Conservation (phyloP, 2,329 filamentous ascomycete genomes). For the Rhynchosporium graminicola region DNA sequence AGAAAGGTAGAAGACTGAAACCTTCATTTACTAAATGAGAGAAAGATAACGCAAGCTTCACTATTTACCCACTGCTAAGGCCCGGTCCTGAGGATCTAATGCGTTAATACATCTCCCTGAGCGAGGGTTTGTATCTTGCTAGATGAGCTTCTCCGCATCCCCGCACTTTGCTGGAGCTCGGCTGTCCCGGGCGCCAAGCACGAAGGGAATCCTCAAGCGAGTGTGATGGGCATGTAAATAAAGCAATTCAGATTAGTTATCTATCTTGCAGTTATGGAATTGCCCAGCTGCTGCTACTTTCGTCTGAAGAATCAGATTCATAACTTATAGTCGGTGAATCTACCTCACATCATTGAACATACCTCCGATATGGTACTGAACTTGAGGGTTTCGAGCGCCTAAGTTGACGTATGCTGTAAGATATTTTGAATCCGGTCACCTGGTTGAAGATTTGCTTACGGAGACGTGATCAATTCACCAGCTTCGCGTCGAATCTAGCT, state of each 20-base stretch:
- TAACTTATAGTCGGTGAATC: too few relatives aligned
- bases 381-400: too few relatives aligned
- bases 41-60: not conserved
- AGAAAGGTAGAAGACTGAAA: not conserved
- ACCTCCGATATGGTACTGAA: too few relatives aligned
- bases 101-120: not conserved
- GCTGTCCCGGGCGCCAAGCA: slow-evolving; percentile 1
- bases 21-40: not conserved
- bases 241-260: not conserved
- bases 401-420: too few relatives aligned
- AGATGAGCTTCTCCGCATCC: not conserved
- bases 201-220: too few relatives aligned
- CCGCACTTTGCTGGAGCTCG: slow-evolving; percentile 3
- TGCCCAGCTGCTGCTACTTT: not conserved
- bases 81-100: slow-evolving; percentile 5
- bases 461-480: too few relatives aligned
- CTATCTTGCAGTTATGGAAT: too few relatives aligned
- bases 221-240: not conserved
- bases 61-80: not conserved
- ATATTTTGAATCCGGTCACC: too few relatives aligned
- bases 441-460: too few relatives aligned
- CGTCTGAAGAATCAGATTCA: too few relatives aligned
- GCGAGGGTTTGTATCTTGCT: not conserved
- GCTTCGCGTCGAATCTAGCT: too few relatives aligned
- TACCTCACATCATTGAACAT: too few relatives aligned